A percentile compares a stretch with the other conserved stretches of the same genome.
Conservation (phyloP, 2,329 filamentous ascomycete species). For the Ascochyta clinopodiicola region DNA sequence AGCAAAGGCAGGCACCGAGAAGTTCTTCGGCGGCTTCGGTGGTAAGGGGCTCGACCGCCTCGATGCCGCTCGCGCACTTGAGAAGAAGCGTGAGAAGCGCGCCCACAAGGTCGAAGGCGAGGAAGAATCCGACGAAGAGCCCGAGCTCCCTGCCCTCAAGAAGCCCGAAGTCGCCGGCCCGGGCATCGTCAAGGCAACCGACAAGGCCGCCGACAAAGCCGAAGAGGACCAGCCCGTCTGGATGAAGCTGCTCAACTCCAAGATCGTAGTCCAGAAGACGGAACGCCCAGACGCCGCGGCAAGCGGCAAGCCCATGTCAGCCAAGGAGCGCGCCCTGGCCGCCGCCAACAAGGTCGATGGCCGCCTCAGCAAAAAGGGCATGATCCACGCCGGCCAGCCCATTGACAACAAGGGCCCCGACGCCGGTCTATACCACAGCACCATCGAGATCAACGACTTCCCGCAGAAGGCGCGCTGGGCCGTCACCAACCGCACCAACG, state of each 20-base stretch:
- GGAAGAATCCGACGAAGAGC: conserved; percentile 83
- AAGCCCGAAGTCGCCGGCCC: conserved; percentile 58
- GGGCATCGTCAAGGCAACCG: conserved; percentile 41
- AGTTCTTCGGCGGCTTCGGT: conserved; percentile 85
- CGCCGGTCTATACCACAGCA: conserved; percentile 94
- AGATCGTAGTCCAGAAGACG: conserved; percentile 76
- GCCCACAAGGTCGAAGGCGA: conserved; percentile 89
- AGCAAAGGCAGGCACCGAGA: conserved; percentile 90
- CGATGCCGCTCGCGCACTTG: conserved; percentile 87
- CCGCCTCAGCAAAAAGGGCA: conserved; percentile 85
- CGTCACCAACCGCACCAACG: conserved; percentile 97
- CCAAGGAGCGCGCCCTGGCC: conserved; percentile 82
- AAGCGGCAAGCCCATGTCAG: conserved; percentile 63
- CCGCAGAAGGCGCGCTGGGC: conserved; percentile 98
- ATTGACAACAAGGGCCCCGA: conserved; percentile 99
- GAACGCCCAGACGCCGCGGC: conserved; percentile 59
- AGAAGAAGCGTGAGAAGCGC: conserved; percentile 74
- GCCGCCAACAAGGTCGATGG: conserved; percentile 91
- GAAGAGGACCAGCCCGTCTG: conserved; percentile 36
- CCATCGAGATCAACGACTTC: conserved; percentile 98
- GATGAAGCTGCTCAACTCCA: conserved; percentile 62
- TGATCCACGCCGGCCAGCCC: conserved; percentile 88
- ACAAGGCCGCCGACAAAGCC: conserved; percentile 15
- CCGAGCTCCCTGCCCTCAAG: conserved; percentile 61
- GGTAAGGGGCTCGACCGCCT: conserved; percentile 92